Base-by-base conservation (phyloP, 2,329 filamentous ascomycete genomes). In the Setomelanomma holmii region DNA sequence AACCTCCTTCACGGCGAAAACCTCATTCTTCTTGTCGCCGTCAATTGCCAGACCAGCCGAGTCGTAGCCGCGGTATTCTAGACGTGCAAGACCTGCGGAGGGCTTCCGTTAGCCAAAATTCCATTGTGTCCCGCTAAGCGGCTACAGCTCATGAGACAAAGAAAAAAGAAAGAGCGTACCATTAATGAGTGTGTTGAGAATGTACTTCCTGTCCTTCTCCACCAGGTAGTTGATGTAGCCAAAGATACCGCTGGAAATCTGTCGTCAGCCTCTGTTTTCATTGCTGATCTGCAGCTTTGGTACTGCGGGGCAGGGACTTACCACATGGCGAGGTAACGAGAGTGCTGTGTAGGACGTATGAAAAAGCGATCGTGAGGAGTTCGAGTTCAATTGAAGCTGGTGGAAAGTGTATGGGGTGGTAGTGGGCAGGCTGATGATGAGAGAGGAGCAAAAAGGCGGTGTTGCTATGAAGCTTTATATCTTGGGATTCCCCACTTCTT, bases 141-240 rank as follows among this genome's bases (percentile, higher is more conserved):
- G 41, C 27, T 39, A 24, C 39, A 30, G 45, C 38, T 21, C 39
- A 30, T 12, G 35, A 45, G 40, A 53, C 42, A 48, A 50, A 57
- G 39, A 50, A 24, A 42, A 49, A 36, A 51, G 39, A 17, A 22
- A 45, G 35, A 24, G 80, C 88, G 78, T 79, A 92, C 92, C 93
- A 82, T 98, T 97, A 78, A 97, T 89, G 67, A 99, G 85, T 59
- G 93, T 98, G 76, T 97, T 88, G 75, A 98, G 85, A 77, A 98
- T 96, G 81, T 89, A 96, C 80, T 91, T 93, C 78, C 95, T 87
- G 82, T 98, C 93, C 86, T 96, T 97, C 85, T 98, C 95, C 76
- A 98, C 92, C 77, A 98, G 83, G 81, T 98, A 98, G 84, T 98
- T 98, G 83, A 98, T 91, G 85, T 98, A 98, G 72, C 93, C 93